A percentile compares a stretch with the other conserved stretches of the same genome.
Conservation (phyloP, 2,329 filamentous ascomycete species). For the Colletotrichum tropicicola region DNA sequence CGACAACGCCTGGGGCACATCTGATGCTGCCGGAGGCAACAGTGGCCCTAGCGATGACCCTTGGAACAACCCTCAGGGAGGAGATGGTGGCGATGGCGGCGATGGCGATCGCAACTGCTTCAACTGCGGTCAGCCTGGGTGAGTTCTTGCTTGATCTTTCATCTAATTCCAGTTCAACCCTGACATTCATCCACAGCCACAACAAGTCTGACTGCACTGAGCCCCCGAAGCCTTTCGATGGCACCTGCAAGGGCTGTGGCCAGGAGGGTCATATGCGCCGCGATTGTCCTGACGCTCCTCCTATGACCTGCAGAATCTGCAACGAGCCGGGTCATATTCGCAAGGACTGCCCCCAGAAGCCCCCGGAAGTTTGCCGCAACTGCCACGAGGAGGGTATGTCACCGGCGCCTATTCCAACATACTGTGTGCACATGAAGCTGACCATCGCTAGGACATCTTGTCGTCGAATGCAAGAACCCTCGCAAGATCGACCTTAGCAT, state of each 20-base stretch:
- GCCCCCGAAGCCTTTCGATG: constrained; percentile 31
- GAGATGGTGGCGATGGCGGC: constrained; percentile 14
- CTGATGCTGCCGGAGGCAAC: background rate
- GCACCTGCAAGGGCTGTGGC: constrained; percentile 55
- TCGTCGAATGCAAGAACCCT: constrained; percentile 65
- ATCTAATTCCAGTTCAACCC: constrained; percentile 38
- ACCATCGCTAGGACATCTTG: constrained; percentile 58
- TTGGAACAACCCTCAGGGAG: constrained; percentile 21
- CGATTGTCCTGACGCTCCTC: constrained; percentile 70
- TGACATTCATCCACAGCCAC: constrained; percentile 25
- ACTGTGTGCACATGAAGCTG: background rate
- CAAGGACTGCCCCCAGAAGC: constrained; percentile 70
- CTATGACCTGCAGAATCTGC: constrained; percentile 69
- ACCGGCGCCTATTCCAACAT: background rate
- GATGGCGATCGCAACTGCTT: constrained; percentile 40
- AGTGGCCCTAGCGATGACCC: constrained; percentile 6
- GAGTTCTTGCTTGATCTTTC: constrained; percentile 29
- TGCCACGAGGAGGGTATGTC: constrained; percentile 67
- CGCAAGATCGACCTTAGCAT: constrained; percentile 65
- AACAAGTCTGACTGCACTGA: constrained; percentile 46
- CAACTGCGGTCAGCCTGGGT: constrained; percentile 48
- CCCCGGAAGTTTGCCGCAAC: constrained; percentile 66
- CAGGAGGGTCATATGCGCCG: constrained; percentile 62
- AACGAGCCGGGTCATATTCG: constrained; percentile 62
- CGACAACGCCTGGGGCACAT: constrained; percentile 7